Evolutionary conservation across 1,284 basidiomycete species (phyloP).

Genomic region (Anthracocystis setariae): DNA sequence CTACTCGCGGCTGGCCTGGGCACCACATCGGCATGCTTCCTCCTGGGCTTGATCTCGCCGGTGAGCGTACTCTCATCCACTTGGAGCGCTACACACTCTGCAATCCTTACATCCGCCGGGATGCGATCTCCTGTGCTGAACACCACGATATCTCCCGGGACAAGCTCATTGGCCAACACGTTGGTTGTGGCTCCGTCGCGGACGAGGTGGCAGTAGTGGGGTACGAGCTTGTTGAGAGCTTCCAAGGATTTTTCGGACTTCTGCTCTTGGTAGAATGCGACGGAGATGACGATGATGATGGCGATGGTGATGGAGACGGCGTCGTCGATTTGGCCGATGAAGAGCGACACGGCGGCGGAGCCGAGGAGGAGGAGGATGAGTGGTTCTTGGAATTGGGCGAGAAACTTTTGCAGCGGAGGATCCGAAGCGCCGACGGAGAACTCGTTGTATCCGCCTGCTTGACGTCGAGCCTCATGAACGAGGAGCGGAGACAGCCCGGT

Average conservation of each 20-base stretch:
- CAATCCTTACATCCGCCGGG: constrained; percentile 88
- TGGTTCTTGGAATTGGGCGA: constrained; percentile 92
- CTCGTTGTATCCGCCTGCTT: constrained; percentile 74
- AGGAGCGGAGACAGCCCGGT: constrained; percentile 39
- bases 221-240: constrained; percentile 93
- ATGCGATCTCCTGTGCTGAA: constrained; percentile 89
- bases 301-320: constrained; percentile 93
- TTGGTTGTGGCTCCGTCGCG: constrained; percentile 73
- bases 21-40: constrained; percentile 74
- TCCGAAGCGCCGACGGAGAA: constrained; percentile 87
- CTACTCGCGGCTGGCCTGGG: constrained; percentile 46
- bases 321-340: constrained; percentile 94
- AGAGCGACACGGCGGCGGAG: constrained; percentile 83
- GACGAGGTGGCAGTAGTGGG: constrained; percentile 91
- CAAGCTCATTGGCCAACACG: constrained; percentile 89
- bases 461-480: constrained; percentile 36
- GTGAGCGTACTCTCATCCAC: constrained; percentile 95
- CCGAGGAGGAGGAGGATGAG: constrained; percentile 88
- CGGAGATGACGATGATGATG: constrained; percentile 89
- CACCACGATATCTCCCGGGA: constrained; percentile 91
- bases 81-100: constrained; percentile 82
- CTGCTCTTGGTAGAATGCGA: constrained; percentile 94
- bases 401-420: constrained; percentile 83
- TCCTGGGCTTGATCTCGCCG: constrained; percentile 85
- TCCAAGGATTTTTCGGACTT: constrained; percentile 93